Evolutionary conservation across 2,329 filamentous ascomycete genomes (phyloP), one percentile per base, ranked within the genome.

Genomic region (Taxawa tesnikishii): DNA sequence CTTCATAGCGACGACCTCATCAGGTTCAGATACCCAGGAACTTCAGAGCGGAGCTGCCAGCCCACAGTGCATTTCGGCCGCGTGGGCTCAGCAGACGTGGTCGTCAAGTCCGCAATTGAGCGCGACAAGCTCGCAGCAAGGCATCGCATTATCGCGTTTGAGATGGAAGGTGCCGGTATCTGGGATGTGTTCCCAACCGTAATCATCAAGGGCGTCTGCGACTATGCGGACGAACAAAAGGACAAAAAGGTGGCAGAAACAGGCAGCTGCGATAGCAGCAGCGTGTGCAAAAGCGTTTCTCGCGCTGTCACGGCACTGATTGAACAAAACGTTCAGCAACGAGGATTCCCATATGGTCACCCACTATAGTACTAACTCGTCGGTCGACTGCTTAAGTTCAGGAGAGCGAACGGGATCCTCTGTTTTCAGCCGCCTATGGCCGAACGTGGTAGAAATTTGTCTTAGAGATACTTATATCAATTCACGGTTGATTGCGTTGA

Each of bases 141-240:
- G 9, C 17, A 31, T 10, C 21, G 25, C 9, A 29, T 37, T 7
- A 39, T 37, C 15, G 38, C 31, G 5, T 33, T 40, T 23, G 39
- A 42, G 21, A 41, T 39, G 36, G 46, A 44, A 26, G 40, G 40
- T 5, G 37, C 37, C 8, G 37, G 37, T 18, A 26, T 33, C 4
- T 39, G 38, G 38, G 38, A 38, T 10, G 24, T 32, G 30, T 9
- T 39, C 3, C 34, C 36, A 4, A 33, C 26, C 19, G 4, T 42
- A n/a, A 17, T 42, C 17, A 40, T 42, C 23, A 35, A 37, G 14
- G 38, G 28, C 3, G 31, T 40, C 9, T 40, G 37, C 23, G 39
- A 42, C 15, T 42, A 40, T 26, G 32, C 39, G 4, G 39, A 42
- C 14, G 31, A 29, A 7, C 39, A 42, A 17, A 42, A 42, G 25